A percentile compares a stretch with the other conserved stretches of the same genome.
Conservation (phyloP, 768 basidiomycete species). For the Chiua virens region DNA sequence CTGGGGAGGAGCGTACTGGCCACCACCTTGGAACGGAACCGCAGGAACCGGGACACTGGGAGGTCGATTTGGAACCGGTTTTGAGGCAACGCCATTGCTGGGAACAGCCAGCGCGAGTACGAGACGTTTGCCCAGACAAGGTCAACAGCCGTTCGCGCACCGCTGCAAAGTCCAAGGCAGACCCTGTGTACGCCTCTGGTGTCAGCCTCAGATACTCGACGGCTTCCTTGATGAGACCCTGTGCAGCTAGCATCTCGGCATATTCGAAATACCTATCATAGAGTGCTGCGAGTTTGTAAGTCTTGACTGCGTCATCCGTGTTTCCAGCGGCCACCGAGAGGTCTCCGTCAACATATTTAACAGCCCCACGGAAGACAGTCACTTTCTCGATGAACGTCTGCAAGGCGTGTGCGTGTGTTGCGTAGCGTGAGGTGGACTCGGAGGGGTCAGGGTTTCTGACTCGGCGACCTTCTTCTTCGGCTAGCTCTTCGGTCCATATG, state of each 20-base stretch:
- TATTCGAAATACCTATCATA: constrained; percentile 97
- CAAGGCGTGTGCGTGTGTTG: constrained; percentile 80
- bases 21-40: constrained; percentile 21
- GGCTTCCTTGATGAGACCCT: constrained; percentile 87
- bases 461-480: constrained; percentile 73
- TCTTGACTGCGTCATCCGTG: constrained; percentile 44
- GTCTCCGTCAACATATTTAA: constrained; percentile 75
- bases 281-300: constrained; percentile 80
- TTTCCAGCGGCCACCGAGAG: constrained; percentile 43
- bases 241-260: constrained; percentile 85
- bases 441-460: constrained; percentile 39
- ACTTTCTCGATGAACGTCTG: constrained; percentile 98
- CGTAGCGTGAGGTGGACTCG: constrained; percentile 58
- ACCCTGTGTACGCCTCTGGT: constrained; percentile 75
- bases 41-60: constrained; percentile 29
- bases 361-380: constrained; percentile 87
- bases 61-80: constrained; percentile 14
- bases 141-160: constrained; percentile 48
- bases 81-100: constrained; percentile 29
- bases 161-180: constrained; percentile 42
- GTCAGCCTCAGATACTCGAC: constrained; percentile 75
- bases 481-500: constrained; percentile 90
- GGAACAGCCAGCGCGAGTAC: constrained; percentile 20
- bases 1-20: constrained; percentile 17
- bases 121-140: constrained; percentile 32